Evolutionary conservation across 345 rosid genomes (phyloP).

Genomic region (Eutrema japonicum): DNA sequence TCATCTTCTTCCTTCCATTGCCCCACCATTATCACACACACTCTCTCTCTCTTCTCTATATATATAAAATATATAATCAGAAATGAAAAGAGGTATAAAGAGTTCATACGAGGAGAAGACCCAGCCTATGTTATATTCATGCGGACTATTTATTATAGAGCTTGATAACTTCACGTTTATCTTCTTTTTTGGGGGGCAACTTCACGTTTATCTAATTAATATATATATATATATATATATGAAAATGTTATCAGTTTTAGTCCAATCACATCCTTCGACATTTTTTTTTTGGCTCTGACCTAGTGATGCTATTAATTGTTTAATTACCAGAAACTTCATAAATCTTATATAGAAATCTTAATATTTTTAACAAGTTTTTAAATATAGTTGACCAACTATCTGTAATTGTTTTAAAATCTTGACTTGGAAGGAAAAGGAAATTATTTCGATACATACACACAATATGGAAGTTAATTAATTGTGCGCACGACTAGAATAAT

Average conservation of each 20-base stretch:
- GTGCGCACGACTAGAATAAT: conserved; percentile 1
- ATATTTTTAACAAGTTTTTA: not conserved
- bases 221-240: conserved; percentile 8
- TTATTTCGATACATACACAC: not conserved
- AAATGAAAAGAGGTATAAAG: not conserved
- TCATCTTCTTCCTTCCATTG: conserved; percentile 36
- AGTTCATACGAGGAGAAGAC: conserved; percentile 8
- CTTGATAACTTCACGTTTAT: conserved; percentile 17
- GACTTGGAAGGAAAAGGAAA: not conserved
- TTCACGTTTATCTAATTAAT: conserved; percentile 16
- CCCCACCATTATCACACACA: conserved; percentile 32
- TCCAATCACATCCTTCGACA: not conserved
- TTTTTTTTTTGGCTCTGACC: not conserved
- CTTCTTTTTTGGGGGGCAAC: not conserved
- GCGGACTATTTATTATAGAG: not conserved
- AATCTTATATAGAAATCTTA: no score
- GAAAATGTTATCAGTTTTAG: not conserved
- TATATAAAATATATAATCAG: not conserved
- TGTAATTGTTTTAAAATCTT: not conserved
- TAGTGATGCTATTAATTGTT: not conserved
- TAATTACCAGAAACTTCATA: not conserved
- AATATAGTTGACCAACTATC: not conserved
- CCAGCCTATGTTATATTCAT: conserved; percentile 3
- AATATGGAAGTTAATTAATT: conserved; percentile 3
- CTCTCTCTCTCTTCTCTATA: not conserved